Evolutionary conservation across 768 basidiomycete species (phyloP), one percentile per base, ranked within the genome.

Genomic region (Psilocybe cubensis): DNA sequence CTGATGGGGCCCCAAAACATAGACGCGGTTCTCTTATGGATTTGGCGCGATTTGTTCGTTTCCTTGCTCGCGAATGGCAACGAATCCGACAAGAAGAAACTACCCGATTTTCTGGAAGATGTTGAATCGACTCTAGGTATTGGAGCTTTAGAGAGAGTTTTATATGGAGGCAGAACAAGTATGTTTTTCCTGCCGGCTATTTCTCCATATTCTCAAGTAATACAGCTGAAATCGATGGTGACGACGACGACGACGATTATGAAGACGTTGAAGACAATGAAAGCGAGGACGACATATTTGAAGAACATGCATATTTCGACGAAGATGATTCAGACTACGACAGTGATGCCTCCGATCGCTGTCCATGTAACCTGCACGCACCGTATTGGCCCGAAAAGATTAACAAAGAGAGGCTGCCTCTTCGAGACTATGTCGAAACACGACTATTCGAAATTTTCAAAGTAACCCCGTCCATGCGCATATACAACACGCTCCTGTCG

Each of bases 41-140:
- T 89, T 51, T 89, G 87, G 87, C 78, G 87, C 5, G 88, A 89
- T 58, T 74, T 89, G 18, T 83, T 89, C 58, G 66, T 89, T 8
- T 80, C 79, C 23, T 70, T 89, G 68, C 76, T 84, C 7, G 77
- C 79, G 0, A 70, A 57, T 67, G 76, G 61, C 52, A 69, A 38
- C 52, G 64, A 63, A 57, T 67, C 43, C 61, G 70, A 74, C 31
- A 59, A 68, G 43, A 64, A 71, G 40, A 58, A 61, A 47, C 71
- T 87, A 12, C 76, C 79, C 0, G 74, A 79, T 6, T 86, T 88
- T 79, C 68, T 89, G 20, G 72, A 76, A n/a, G 86, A 88, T 55
- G 82, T 89, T 47, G 83, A 84, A 33, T 59, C 72, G 17, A 59
- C 71, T 10, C 66, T 84, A 62, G 81, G 83, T 7, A 84, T 86